phyloP scores from a whole-genome alignment of 768 basidiomycete genomes.

The Phallus indusiatus region DNA sequence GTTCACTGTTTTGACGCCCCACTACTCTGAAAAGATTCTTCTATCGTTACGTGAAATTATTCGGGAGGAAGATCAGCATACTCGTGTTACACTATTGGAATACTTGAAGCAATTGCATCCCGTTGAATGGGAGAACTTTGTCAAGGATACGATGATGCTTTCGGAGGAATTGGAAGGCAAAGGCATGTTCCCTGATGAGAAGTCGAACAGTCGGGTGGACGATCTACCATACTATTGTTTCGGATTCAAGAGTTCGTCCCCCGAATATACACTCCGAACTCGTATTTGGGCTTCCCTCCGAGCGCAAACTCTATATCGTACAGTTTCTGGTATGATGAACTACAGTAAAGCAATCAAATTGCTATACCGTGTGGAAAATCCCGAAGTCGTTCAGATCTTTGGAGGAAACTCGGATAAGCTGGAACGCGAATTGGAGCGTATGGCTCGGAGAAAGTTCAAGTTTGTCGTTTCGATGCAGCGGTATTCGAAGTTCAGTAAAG shows the following conservation, averaged over 20 bases:
- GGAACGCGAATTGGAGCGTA: slow-evolving; percentile 92
- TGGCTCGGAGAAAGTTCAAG: slow-evolving; percentile 98
- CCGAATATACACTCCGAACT: slow-evolving; percentile 96
- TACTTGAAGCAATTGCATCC: slow-evolving; percentile 98
- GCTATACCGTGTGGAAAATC: slow-evolving; percentile 98
- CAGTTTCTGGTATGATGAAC: slow-evolving; percentile 99
- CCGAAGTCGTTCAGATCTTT: slow-evolving; percentile 94
- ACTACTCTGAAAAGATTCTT: slow-evolving; percentile 98
- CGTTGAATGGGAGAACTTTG: slow-evolving; percentile 99
- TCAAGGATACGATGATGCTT: slow-evolving; percentile 98
- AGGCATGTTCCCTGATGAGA: slow-evolving; percentile 73
- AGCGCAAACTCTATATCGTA: slow-evolving; percentile 96
- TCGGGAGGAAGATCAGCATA: slow-evolving; percentile 94
- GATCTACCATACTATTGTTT: slow-evolving; percentile 97
- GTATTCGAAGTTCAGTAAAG: slow-evolving; percentile 99
- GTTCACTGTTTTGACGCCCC: slow-evolving; percentile 95
- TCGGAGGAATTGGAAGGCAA: slow-evolving; percentile 88
- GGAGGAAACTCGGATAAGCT: slow-evolving; percentile 97
- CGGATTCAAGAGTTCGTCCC: slow-evolving; percentile 97
- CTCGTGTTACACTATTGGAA: slow-evolving; percentile 92
- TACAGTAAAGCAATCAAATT: slow-evolving; percentile 99
- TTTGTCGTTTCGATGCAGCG: slow-evolving; percentile 99
- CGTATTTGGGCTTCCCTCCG: slow-evolving; percentile 99
- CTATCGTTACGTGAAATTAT: slow-evolving; percentile 97
- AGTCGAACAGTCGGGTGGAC: slow-evolving; percentile 72